Conservation (phyloP, 2,329 filamentous ascomycete species). For the Apiospora rasikravindrae region DNA sequence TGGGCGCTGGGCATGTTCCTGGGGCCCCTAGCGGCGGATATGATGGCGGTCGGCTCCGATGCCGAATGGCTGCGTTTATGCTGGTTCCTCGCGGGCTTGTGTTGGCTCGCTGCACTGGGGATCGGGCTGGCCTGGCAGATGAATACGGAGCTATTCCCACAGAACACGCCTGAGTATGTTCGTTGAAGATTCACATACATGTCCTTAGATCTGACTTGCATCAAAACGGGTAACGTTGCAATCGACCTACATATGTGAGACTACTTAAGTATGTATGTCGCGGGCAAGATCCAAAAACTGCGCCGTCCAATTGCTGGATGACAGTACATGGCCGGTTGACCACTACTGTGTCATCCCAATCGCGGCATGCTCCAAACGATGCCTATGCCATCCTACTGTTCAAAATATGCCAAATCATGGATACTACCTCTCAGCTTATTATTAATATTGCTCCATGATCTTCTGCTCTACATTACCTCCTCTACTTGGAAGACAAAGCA, state of each 20-base stretch:
- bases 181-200: background rate
- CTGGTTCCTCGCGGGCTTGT: background rate
- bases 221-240: background rate
- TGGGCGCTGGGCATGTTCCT: slow-evolving; percentile 13
- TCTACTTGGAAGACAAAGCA: background rate
- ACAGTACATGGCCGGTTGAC: too few relatives aligned
- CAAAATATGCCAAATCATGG: background rate
- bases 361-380: background rate
- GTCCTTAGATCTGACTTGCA: background rate
- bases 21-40: background rate
- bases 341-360: too few relatives aligned
- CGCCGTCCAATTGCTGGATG: too few relatives aligned
- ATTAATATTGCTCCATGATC: too few relatives aligned
- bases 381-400: too few relatives aligned
- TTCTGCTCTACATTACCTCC: too few relatives aligned
- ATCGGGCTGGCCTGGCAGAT: background rate
- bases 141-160: background rate
- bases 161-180: background rate
- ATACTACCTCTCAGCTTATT: background rate
- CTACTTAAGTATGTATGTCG: too few relatives aligned
- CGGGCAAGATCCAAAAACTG: too few relatives aligned
- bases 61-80: background rate
- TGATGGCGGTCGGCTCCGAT: background rate
- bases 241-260: background rate
- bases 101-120: background rate